A percentile compares a stretch with the other conserved stretches of the same genome.
Evolutionary conservation across 2,329 filamentous ascomycete species (phyloP).

Genomic region (Fulvia fulva): DNA sequence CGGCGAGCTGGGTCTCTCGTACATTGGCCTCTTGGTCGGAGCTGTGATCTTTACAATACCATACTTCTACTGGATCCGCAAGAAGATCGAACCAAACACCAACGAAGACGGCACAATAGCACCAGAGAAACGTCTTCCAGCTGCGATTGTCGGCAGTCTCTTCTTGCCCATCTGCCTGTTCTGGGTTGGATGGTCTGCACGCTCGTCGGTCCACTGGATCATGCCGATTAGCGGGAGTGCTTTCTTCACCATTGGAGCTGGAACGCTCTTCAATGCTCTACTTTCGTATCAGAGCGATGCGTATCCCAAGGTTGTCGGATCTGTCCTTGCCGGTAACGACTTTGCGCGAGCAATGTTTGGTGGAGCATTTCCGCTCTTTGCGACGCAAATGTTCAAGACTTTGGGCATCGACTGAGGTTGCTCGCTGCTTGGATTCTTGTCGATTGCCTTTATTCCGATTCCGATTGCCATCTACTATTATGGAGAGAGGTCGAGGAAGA

Average conservation of each 20-base stretch:
- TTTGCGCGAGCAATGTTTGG: constrained; percentile 39
- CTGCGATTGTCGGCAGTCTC: constrained; percentile 36
- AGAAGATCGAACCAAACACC: constrained; percentile 36
- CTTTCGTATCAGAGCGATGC: constrained; percentile 38
- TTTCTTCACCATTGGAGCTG: constrained; percentile 32
- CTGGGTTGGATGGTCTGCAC: constrained; percentile 40
- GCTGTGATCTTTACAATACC: constrained; percentile 32
- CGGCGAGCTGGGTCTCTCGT: constrained; percentile 34
- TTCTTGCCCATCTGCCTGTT: constrained; percentile 39
- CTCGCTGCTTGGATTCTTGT: constrained; percentile 34
- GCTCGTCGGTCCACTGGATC: constrained; percentile 34
- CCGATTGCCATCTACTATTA: constrained; percentile 36
- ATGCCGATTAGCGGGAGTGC: constrained; percentile 35
- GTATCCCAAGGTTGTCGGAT: constrained; percentile 39
- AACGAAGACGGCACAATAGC: constrained; percentile 35
- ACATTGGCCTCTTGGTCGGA: constrained; percentile 37
- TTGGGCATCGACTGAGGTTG: constrained; percentile 38
- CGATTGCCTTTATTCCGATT: constrained; percentile 39
- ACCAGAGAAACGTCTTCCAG: constrained; percentile 37
- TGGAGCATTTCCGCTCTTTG: constrained; percentile 40
- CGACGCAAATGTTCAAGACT: constrained; percentile 30
- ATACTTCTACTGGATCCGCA: constrained; percentile 36
- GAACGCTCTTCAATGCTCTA: constrained; percentile 44
- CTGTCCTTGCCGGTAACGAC: constrained; percentile 40
- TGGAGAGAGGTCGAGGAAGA: constrained; percentile 8